Conservation (phyloP, 352 stramenopile species). For the Globisporangium lucens region DNA sequence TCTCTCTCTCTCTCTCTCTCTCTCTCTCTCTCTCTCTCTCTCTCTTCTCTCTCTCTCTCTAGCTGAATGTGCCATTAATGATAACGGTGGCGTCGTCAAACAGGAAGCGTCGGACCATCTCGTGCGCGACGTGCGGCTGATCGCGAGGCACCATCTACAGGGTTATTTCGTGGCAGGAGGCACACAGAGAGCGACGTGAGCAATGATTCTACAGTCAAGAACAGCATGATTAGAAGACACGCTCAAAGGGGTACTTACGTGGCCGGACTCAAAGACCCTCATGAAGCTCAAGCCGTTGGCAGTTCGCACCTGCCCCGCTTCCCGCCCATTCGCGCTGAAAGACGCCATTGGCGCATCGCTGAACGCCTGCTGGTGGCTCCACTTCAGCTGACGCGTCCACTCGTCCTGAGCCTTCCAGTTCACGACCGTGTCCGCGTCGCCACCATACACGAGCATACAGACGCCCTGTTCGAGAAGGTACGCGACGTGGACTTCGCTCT, state of each 20-base stretch:
- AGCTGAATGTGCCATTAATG: conserved; percentile 33
- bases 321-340: conserved; percentile 21
- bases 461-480: conserved; percentile 45
- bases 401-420: conserved; percentile 68
- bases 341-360: conserved; percentile 11
- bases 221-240: not conserved
- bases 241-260: conserved; percentile 43
- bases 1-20: too few relatives aligned
- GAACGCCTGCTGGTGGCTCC: conserved; percentile 40
- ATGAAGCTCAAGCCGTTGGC: conserved; percentile 60
- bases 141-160: conserved; percentile 76
- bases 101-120: conserved; percentile 53
- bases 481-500: conserved; percentile 57
- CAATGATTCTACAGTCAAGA: not conserved
- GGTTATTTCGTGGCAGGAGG: not conserved
- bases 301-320: conserved; percentile 42
- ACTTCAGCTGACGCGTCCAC: conserved; percentile 56
- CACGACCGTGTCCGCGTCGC: conserved; percentile 63
- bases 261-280: conserved; percentile 57
- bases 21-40: too few relatives aligned
- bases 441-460: conserved; percentile 71
- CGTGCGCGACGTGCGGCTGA: conserved; percentile 45
- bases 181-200: not conserved
- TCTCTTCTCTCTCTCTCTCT: not conserved
- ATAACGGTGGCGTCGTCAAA: conserved; percentile 10